A percentile compares a stretch with the other conserved stretches of the same genome.
Evolutionary conservation across 257 asterid species (phyloP).

Genomic region (Solanum pimpinellifolium): DNA sequence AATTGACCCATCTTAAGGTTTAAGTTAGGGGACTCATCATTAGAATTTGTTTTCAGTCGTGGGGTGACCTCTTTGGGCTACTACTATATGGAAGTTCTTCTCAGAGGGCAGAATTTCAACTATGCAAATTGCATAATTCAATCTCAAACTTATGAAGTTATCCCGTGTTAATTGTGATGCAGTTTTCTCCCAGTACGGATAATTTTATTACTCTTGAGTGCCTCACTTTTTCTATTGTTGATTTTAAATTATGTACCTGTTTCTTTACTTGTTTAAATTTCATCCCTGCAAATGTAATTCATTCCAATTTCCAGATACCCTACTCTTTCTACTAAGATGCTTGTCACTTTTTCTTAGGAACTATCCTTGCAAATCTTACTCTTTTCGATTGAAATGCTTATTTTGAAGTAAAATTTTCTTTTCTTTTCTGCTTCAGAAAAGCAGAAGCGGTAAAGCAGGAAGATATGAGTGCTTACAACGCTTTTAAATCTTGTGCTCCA

Average conservation of each 20-base stretch:
- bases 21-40: background rate
- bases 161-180: background rate
- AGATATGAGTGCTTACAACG: slow-evolving; percentile 78
- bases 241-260: background rate
- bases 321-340: background rate
- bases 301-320: background rate
- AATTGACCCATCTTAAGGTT: background rate
- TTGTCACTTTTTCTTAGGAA: background rate
- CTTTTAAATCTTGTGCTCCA: slow-evolving; percentile 69
- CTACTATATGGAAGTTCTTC: background rate
- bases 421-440: slow-evolving; percentile 5
- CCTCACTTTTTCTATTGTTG: background rate
- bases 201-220: background rate
- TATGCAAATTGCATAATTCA: background rate
- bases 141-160: background rate
- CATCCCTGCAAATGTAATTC: background rate
- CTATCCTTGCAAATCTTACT: background rate
- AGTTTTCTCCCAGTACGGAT: background rate
- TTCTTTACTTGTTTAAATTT: background rate
- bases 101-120: background rate
- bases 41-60: background rate
- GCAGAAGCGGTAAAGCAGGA: background rate
- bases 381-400: background rate
- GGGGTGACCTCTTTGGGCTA: background rate
- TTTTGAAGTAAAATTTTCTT: background rate